Conservation (phyloP, 345 rosid species). For the Limnanthes douglasii region DNA sequence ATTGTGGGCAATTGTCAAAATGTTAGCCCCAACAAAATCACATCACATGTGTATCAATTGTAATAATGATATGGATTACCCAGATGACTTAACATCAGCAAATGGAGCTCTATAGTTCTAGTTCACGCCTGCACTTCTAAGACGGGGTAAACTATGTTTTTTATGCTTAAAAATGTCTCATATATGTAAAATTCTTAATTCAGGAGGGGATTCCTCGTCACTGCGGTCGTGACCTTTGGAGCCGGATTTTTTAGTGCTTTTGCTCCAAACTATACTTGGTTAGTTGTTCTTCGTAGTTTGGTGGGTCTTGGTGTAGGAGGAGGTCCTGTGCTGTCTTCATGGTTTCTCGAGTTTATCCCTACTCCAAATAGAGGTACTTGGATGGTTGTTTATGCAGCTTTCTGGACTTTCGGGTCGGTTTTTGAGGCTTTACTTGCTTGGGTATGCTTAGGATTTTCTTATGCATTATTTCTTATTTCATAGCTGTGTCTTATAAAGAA, state of each 20-base stretch:
- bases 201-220: conserved; percentile 84
- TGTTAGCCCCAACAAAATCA: too few relatives aligned
- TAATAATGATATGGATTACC: too few relatives aligned
- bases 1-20: too few relatives aligned
- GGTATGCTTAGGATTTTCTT: conserved; percentile 26
- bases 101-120: too few relatives aligned
- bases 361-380: conserved; percentile 81
- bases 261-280: conserved; percentile 42
- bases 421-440: conserved; percentile 81
- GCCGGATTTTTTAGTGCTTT: conserved; percentile 82
- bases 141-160: too few relatives aligned
- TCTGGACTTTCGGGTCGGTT: conserved; percentile 81
- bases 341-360: conserved; percentile 91
- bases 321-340: conserved; percentile 76
- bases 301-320: conserved; percentile 96
- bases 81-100: too few relatives aligned
- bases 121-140: too few relatives aligned
- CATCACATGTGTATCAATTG: too few relatives aligned
- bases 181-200: conserved; percentile 7
- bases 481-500: neutral
- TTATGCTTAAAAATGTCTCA: too few relatives aligned
- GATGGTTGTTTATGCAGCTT: conserved; percentile 82
- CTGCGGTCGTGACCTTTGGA: conserved; percentile 55
- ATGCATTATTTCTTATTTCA: conserved; percentile 5
- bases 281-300: conserved; percentile 48